Evolutionary conservation across 1,139 yeast species (phyloP), one percentile per base, ranked within the genome.

Genomic region (Suhomyces kunorum): DNA sequence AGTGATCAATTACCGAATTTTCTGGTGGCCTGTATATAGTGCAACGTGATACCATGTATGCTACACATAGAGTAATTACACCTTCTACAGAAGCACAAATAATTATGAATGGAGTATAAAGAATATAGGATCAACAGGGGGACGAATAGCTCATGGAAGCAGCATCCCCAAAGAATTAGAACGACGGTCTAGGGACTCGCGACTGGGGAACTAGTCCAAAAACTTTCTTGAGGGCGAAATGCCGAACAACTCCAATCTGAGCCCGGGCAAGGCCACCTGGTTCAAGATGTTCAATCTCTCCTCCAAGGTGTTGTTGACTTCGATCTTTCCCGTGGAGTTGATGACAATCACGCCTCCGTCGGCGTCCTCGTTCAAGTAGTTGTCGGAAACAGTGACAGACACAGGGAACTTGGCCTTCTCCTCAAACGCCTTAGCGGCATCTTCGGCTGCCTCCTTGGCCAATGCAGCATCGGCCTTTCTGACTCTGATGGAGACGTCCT

Each of bases 181-280:
- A 31, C 12, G 31, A 27, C 19, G n/a, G n/a, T n/a, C n/a, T n/a
- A n/a, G n/a, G n/a, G n/a, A n/a, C n/a, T n/a, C n/a, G n/a, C n/a
- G 27, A 16, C 33, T 15, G 26, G 8, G 8, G 22, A 19, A 38
- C 60, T 77, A 90, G 61, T 89, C 95, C 59, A 88, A 87, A 78
- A 88, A 90, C 73, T 87, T 87, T 77, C 98, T 87, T 40, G 92
- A 66, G 43, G 78, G 68, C 20, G 97, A 85, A 43, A 87, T 83
- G 40, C 98, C 98, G 64, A 89, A 92, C 59, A 92, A 71, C 56
- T 89, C 95, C 50, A 85, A 73, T 70, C 98, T 83, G 52, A 94
- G 83, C 40, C 90, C 95, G 38, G 99, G 99, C 53, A 94, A 78
- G 7, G 96, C 87, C 57, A 82, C 87, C 62, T 86, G 86, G 34